Percentiles rank a stretch among this genome's conserved stretches.
Evolutionary conservation across 2,329 filamentous ascomycete species (phyloP).

Genomic region (Colletotrichum siamense): DNA sequence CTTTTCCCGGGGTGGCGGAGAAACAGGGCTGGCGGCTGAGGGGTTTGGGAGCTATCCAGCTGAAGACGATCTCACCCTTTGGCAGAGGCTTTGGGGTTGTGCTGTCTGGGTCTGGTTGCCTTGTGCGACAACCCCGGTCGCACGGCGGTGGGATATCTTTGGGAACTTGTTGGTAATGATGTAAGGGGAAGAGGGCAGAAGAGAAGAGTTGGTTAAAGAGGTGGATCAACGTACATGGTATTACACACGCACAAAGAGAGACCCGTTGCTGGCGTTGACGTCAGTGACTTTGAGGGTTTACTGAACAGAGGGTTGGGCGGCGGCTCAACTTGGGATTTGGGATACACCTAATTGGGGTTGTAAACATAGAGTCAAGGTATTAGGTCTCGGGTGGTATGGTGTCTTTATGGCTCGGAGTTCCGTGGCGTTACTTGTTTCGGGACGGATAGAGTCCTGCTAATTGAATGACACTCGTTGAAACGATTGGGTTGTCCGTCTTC

Average conservation of each 20-base stretch:
- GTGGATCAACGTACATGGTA: background rate
- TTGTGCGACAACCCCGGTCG: background rate
- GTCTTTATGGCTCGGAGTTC: background rate
- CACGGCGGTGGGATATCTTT: background rate
- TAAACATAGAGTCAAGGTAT: background rate
- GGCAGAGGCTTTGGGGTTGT: background rate
- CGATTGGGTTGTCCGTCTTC: background rate
- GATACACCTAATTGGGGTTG: background rate
- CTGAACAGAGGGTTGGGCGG: background rate
- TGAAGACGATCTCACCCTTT: background rate
- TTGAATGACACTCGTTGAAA: background rate
- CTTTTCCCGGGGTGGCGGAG: background rate
- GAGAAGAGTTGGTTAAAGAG: background rate
- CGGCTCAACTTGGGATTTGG: background rate
- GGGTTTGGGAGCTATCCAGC: background rate
- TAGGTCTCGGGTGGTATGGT: background rate
- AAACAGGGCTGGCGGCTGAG: background rate
- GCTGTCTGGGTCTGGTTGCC: background rate
- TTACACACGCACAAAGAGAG: background rate
- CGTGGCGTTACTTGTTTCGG: background rate
- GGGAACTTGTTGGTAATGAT: background rate
- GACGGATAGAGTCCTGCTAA: background rate
- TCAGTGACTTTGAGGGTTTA: background rate
- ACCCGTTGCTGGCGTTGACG: background rate
- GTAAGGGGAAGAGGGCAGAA: background rate